Evolutionary conservation across 2,329 filamentous ascomycete species (phyloP).

Genomic region (Cladophialophora yegresii): DNA sequence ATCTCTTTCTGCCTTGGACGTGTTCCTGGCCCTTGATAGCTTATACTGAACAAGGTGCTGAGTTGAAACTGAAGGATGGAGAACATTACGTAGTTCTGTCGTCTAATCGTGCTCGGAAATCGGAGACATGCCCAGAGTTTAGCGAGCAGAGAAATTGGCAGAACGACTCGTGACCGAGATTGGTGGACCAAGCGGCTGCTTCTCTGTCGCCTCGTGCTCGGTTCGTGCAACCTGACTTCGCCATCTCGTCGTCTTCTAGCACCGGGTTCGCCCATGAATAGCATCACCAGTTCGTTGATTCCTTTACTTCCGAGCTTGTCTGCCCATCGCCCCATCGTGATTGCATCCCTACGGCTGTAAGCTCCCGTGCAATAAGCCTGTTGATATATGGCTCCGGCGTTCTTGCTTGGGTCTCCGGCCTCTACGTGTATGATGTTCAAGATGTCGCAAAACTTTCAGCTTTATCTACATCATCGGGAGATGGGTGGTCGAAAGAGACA

Average conservation of each 20-base stretch:
- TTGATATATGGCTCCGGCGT: slow-evolving; percentile 1
- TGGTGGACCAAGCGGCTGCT: slow-evolving; percentile 26
- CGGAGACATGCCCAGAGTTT: slow-evolving; percentile 7
- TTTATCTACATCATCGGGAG: neutral
- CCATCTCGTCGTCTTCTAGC: neutral
- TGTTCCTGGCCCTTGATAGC: neutral
- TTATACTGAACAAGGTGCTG: slow-evolving; percentile 13
- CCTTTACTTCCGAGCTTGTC: neutral
- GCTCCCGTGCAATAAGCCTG: neutral
- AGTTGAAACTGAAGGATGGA: slow-evolving; percentile 6
- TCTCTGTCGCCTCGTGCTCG: slow-evolving; percentile 26
- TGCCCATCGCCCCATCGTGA: neutral
- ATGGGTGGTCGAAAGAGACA: neutral
- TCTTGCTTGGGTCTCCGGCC: neutral
- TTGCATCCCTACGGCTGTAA: slow-evolving; percentile 8
- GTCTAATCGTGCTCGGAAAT: neutral
- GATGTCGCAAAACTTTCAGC: slow-evolving; percentile 8
- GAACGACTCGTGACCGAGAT: neutral
- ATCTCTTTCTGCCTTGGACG: neutral
- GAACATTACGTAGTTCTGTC: neutral
- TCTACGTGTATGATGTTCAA: slow-evolving; percentile 3
- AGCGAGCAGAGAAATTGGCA: slow-evolving; percentile 1
- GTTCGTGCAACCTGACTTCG: slow-evolving; percentile 17
- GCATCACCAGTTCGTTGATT: slow-evolving; percentile 5
- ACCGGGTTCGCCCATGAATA: neutral